Conservation (phyloP, 2,329 filamentous ascomycete species). For the Fusarium chlamydosporum region DNA sequence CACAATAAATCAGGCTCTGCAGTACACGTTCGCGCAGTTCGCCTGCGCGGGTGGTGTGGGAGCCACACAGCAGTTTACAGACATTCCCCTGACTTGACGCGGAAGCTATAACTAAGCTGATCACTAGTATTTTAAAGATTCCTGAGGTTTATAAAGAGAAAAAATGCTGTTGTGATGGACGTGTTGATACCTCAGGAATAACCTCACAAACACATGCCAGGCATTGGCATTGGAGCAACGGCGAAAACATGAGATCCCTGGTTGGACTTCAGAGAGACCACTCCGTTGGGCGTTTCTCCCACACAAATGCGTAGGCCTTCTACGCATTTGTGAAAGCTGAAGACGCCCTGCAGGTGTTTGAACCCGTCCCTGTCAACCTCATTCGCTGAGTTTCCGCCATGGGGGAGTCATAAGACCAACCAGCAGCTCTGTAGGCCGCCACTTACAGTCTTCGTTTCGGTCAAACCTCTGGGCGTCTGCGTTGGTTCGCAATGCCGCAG, state of each 20-base stretch:
- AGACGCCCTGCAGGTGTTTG: conserved; percentile 1
- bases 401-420: conserved; percentile 1
- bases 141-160: conserved; percentile 2
- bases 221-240: conserved; percentile 2
- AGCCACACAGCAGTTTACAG: conserved; percentile 1
- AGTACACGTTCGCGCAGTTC: conserved; percentile 7
- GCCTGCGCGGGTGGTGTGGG: conserved; percentile 5
- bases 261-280: conserved; percentile 1
- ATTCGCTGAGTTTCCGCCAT: conserved; percentile 2
- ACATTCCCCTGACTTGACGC: conserved; percentile 4
- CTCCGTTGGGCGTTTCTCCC: not conserved
- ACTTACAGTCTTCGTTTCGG: not conserved
- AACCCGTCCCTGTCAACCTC: conserved; percentile 5
- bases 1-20: conserved; percentile 1
- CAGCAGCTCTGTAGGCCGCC: not conserved
- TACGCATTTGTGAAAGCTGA: conserved; percentile 7
- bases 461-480: conserved; percentile 6
- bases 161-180: not conserved
- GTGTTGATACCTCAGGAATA: conserved; percentile 1
- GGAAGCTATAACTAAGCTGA: conserved; percentile 9
- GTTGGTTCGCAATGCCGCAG: conserved; percentile 1
- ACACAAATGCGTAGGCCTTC: conserved; percentile 2
- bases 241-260: conserved; percentile 1
- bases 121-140: not conserved
- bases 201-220: not conserved